These are phyloP conservation scores for Phytopythium helicoides DNA, from an alignment of 352 stramenopile genomes.

Conservation along the genomic window DNA sequence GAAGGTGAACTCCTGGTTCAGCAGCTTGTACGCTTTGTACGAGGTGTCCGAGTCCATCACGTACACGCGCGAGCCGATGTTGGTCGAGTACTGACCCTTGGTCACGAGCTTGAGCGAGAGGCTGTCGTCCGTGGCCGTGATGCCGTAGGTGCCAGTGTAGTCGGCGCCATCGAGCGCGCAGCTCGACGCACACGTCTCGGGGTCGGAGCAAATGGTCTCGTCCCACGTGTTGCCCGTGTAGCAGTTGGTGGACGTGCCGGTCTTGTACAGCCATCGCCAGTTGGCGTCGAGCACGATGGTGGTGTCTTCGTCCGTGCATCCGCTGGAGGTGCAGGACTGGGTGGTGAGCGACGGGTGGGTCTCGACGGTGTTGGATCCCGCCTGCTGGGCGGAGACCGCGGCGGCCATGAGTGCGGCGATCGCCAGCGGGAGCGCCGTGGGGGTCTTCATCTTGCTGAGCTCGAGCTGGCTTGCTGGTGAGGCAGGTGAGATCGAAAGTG, in stretches of 20 bases:
- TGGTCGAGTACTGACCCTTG: constrained; percentile 42
- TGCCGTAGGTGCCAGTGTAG: constrained; percentile 64
- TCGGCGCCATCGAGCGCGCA: constrained; percentile 65
- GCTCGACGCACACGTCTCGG: constrained; percentile 42
- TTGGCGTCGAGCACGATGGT: constrained; percentile 73
- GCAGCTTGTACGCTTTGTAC: constrained; percentile 65
- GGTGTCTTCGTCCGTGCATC: constrained; percentile 40
- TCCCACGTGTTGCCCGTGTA: constrained; percentile 65
- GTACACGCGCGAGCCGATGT: constrained; percentile 68
- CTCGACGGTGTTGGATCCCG: constrained; percentile 41
- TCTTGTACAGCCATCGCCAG: constrained; percentile 69
- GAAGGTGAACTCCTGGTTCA: constrained; percentile 71
- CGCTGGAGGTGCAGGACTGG: constrained; percentile 32
- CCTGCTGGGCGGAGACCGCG: constrained; percentile 28
- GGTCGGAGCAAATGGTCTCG: constrained; percentile 43
- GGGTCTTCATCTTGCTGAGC: too few species aligned
- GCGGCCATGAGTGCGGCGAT: too few species aligned
- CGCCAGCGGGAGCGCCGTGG: too few species aligned
- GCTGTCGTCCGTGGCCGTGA: constrained; percentile 32
- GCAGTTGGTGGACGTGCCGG: constrained; percentile 63
- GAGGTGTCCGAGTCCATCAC: constrained; percentile 28
- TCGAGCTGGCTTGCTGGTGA: too few species aligned
- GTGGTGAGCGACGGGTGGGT: constrained; percentile 56
- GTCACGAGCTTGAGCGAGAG: constrained; percentile 60
- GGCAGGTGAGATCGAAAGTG: too few species aligned